These are phyloP conservation scores for Combretum micranthum DNA, from an alignment of 345 rosid genomes.

Conservation along the genomic window DNA sequence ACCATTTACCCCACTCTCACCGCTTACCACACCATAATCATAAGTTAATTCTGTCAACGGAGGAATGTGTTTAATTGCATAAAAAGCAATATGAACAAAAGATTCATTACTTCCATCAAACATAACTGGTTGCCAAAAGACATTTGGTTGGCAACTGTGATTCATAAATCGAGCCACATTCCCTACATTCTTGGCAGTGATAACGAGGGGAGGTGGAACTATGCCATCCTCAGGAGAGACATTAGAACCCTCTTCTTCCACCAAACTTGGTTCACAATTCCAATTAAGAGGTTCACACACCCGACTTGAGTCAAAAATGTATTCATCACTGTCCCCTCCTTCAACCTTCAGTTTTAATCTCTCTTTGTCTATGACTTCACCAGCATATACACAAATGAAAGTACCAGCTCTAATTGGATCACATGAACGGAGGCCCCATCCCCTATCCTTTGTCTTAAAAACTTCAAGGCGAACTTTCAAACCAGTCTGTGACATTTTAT, in stretches of 20 bases:
- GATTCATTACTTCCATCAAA: slow-evolving; percentile 37
- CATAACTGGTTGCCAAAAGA: slow-evolving; percentile 76
- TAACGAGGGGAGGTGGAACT: slow-evolving; percentile 52
- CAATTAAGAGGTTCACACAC: slow-evolving; percentile 27
- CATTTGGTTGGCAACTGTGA: slow-evolving; percentile 82
- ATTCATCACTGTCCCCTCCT: slow-evolving; percentile 43
- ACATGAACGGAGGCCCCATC: slow-evolving; percentile 94
- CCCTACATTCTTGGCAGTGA: slow-evolving; percentile 64
- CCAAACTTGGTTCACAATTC: slow-evolving; percentile 17
- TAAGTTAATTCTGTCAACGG: slow-evolving; percentile 84
- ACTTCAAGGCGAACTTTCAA: slow-evolving; percentile 60
- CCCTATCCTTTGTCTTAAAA: slow-evolving; percentile 70
- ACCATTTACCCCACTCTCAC: slow-evolving; percentile 13
- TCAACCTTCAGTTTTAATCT: slow-evolving; percentile 21
- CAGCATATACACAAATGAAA: slow-evolving; percentile 87
- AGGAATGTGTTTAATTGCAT: slow-evolving; percentile 65
- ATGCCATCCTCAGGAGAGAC: slow-evolving; percentile 29
- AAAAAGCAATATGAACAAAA: slow-evolving; percentile 58
- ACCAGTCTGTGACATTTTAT: slow-evolving; percentile 64
- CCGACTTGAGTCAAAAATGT: slow-evolving; percentile 50
- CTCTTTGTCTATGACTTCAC: slow-evolving; percentile 56
- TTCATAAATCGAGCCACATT: slow-evolving; percentile 96
- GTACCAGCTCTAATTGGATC: slow-evolving; percentile 89
- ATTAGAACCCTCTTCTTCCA: slow-evolving; percentile 22
- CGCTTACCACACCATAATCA: slow-evolving; percentile 56